Evolutionary conservation across 768 basidiomycete genomes (phyloP).

Genomic region (Tephrocybe sp.): DNA sequence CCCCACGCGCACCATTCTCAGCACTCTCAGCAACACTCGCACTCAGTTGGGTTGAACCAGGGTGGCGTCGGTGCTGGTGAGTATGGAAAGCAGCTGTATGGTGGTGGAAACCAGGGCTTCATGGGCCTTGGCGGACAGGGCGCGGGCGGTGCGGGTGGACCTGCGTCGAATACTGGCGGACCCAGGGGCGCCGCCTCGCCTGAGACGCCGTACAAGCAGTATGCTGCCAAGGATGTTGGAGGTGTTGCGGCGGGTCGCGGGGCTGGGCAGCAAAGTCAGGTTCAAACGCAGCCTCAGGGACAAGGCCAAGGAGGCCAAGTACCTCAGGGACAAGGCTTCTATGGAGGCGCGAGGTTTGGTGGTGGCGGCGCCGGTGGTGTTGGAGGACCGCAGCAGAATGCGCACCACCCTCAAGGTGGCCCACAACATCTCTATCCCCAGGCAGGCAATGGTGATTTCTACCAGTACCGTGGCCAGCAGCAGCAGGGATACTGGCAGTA

Average conservation of each 20-base stretch:
- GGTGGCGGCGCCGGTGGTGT: conserved; percentile 36
- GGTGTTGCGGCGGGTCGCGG: conserved; percentile 46
- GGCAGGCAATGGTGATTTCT: conserved; percentile 63
- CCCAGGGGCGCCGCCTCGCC: conserved; percentile 61
- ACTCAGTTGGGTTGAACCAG: conserved; percentile 45
- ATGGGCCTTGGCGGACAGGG: conserved; percentile 62
- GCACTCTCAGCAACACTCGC: conserved; percentile 58
- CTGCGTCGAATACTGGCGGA: conserved; percentile 43
- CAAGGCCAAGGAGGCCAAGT: conserved; percentile 49
- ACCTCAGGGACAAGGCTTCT: conserved; percentile 52
- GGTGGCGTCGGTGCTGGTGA: conserved; percentile 39
- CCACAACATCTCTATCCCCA: conserved; percentile 68
- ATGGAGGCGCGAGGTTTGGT: conserved; percentile 46
- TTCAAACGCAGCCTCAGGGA: conserved; percentile 53
- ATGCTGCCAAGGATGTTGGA: conserved; percentile 65
- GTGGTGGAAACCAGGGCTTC: conserved; percentile 52
- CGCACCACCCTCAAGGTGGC: conserved; percentile 42
- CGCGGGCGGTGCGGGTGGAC: conserved; percentile 34
- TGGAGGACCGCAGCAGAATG: conserved; percentile 41
- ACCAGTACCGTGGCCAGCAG: conserved; percentile 71
- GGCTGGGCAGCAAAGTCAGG: conserved; percentile 40
- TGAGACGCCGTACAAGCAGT: conserved; percentile 76
- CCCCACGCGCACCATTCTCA: conserved; percentile 51
- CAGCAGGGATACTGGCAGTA: conserved; percentile 67
- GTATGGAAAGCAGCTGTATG: conserved; percentile 48